A percentile compares a stretch with the other conserved stretches of the same genome.
These are phyloP conservation scores for Suhomyces terraborum DNA, from an alignment of 1,139 yeast genomes.

Conservation along the genomic window DNA sequence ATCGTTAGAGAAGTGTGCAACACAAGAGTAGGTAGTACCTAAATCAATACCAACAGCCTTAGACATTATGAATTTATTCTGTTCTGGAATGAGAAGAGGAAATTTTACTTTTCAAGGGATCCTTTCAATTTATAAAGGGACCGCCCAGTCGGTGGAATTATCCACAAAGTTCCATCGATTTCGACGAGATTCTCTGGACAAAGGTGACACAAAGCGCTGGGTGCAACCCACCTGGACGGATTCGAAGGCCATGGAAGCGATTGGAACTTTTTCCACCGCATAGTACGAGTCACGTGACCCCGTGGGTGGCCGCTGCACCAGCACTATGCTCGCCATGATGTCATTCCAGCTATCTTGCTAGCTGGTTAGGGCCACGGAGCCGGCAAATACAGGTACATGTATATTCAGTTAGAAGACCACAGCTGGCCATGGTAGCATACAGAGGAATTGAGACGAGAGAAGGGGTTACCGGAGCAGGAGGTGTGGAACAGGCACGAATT, in stretches of 20 bases:
- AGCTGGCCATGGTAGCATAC: background rate
- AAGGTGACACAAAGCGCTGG: constrained; percentile 11
- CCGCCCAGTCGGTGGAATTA: constrained; percentile 16
- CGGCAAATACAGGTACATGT: background rate
- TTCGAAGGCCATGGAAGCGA: constrained; percentile 12
- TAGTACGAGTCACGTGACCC: no score
- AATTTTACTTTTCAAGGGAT: constrained; percentile 6
- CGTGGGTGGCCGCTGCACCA: no score
- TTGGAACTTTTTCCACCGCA: constrained; percentile 7
- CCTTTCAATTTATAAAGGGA: constrained; percentile 9
- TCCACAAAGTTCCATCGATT: constrained; percentile 16
- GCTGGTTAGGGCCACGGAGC: constrained; percentile 1
- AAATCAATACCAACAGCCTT: constrained; percentile 83
- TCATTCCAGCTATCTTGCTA: constrained; percentile 1
- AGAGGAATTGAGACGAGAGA: no score
- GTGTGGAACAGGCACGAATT: no score
- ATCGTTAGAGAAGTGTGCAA: constrained; percentile 72
- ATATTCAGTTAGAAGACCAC: background rate
- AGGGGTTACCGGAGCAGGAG: background rate
- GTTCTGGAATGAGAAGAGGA: constrained; percentile 12
- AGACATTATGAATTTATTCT: constrained; percentile 40
- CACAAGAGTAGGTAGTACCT: constrained; percentile 86
- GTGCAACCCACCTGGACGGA: constrained; percentile 10
- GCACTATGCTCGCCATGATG: no score
- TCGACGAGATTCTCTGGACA: constrained; percentile 17